These are phyloP conservation scores for Chenopodium suecicum DNA, from an alignment of 148 eudicot species.

Conservation along the genomic window DNA sequence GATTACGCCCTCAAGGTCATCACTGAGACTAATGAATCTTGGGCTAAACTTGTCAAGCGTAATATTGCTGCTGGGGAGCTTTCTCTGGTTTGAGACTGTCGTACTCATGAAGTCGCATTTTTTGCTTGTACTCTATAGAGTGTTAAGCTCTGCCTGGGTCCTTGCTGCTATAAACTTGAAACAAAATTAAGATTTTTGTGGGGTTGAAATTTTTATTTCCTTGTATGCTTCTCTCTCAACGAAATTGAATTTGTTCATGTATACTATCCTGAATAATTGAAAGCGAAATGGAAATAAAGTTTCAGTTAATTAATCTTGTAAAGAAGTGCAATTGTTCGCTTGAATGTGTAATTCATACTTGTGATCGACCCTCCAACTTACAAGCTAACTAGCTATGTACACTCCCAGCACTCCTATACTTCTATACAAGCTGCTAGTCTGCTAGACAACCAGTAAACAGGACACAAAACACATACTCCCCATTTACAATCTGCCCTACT, in stretches of 20 bases:
- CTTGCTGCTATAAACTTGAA: constrained; percentile 2
- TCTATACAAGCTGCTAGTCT: no score
- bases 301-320: no score
- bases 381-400: no score
- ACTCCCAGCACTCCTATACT: no score
- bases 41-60: constrained; percentile 92
- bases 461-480: no score
- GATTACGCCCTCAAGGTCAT: constrained; percentile 94
- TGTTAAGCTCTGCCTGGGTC: background rate
- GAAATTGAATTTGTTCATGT: background rate
- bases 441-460: no score
- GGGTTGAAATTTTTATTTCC: background rate
- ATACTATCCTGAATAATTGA: background rate
- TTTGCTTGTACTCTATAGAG: constrained; percentile 21
- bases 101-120: background rate
- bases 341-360: no score
- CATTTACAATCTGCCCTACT: no score
- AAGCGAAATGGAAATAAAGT: background rate
- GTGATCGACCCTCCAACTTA: no score
- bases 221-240: background rate
- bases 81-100: constrained; percentile 55
- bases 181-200: background rate
- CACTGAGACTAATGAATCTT: constrained; percentile 82
- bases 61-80: constrained; percentile 84
- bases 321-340: no score